A percentile compares a stretch with the other conserved stretches of the same genome.
Evolutionary conservation across 2,329 filamentous ascomycete genomes (phyloP).

Genomic region (Pezicula rhizophila): DNA sequence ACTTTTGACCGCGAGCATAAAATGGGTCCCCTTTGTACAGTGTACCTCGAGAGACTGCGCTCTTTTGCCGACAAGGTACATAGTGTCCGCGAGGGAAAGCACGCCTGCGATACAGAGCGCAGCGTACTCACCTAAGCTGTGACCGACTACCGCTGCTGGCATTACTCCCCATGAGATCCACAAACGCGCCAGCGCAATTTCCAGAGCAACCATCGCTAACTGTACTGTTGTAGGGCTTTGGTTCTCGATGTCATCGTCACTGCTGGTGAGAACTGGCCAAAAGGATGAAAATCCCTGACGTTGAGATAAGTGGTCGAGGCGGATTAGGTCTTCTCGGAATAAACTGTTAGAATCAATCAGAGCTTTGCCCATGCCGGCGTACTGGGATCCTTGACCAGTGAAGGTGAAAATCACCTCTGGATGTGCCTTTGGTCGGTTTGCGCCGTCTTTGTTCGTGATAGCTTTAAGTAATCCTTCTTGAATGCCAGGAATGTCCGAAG

Average conservation of each 20-base stretch:
- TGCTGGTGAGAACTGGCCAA: constrained; percentile 34
- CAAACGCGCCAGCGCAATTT: constrained; percentile 47
- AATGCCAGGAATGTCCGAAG: constrained; percentile 24
- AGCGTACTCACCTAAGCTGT: constrained; percentile 67
- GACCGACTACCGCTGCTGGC: constrained; percentile 48
- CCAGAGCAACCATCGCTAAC: constrained; percentile 43
- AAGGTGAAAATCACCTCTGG: constrained; percentile 25
- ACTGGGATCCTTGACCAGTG: constrained; percentile 31
- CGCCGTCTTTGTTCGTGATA: not conserved
- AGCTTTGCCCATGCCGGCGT: constrained; percentile 11
- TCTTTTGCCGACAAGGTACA: constrained; percentile 63
- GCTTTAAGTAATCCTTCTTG: not conserved
- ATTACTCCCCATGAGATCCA: constrained; percentile 49
- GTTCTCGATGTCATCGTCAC: constrained; percentile 30
- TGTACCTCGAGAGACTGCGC: constrained; percentile 57
- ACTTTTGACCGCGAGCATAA: constrained; percentile 52
- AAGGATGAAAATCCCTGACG: constrained; percentile 24
- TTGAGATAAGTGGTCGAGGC: constrained; percentile 17
- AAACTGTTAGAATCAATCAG: constrained; percentile 30
- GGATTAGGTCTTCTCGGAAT: constrained; percentile 17
- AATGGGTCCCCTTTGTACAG: constrained; percentile 61
- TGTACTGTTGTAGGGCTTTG: constrained; percentile 46
- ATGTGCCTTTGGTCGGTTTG: constrained; percentile 43
- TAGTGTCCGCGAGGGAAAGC: constrained; percentile 60
- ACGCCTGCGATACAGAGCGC: constrained; percentile 65